Evolutionary conservation across 768 basidiomycete genomes (phyloP).

Genomic region (Pholiota microspora): DNA sequence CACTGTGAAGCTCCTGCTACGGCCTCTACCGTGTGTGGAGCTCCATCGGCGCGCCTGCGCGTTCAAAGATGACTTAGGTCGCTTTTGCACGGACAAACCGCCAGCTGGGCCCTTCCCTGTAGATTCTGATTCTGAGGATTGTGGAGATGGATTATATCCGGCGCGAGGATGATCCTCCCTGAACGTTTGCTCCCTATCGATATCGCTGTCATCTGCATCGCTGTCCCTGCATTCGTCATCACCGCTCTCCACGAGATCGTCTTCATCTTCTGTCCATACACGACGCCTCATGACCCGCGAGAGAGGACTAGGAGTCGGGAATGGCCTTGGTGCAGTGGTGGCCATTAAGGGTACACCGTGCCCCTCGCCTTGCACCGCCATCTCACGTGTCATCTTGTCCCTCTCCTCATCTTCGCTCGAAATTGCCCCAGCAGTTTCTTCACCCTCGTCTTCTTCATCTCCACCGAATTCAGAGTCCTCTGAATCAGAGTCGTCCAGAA

Average conservation of each 20-base stretch:
- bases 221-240: slow-evolving; percentile 23
- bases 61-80: not conserved
- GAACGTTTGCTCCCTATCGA: not conserved
- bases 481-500: slow-evolving; percentile 76
- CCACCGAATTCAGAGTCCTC: slow-evolving; percentile 37
- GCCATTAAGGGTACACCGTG: slow-evolving; percentile 30
- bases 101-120: slow-evolving; percentile 33
- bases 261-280: slow-evolving; percentile 53
- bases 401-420: slow-evolving; percentile 38
- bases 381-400: slow-evolving; percentile 14
- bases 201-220: slow-evolving; percentile 37
- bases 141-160: slow-evolving; percentile 60
- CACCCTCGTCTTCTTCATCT: slow-evolving; percentile 26
- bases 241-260: slow-evolving; percentile 12
- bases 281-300: slow-evolving; percentile 56
- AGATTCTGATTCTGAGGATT: slow-evolving; percentile 68
- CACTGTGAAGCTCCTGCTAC: slow-evolving; percentile 69
- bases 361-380: not conserved
- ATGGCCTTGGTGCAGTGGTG: slow-evolving; percentile 24
- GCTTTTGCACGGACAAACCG: not conserved
- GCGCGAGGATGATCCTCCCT: slow-evolving; percentile 16
- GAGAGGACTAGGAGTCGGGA: slow-evolving; percentile 62
- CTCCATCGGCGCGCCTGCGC: slow-evolving; percentile 26
- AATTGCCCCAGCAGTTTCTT: slow-evolving; percentile 23
- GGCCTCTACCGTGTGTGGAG: slow-evolving; percentile 33